Percentiles rank a stretch among this genome's conserved stretches.
phyloP scores from a whole-genome alignment of 139 green algal species.

The Asterochloris sp. region DNA sequence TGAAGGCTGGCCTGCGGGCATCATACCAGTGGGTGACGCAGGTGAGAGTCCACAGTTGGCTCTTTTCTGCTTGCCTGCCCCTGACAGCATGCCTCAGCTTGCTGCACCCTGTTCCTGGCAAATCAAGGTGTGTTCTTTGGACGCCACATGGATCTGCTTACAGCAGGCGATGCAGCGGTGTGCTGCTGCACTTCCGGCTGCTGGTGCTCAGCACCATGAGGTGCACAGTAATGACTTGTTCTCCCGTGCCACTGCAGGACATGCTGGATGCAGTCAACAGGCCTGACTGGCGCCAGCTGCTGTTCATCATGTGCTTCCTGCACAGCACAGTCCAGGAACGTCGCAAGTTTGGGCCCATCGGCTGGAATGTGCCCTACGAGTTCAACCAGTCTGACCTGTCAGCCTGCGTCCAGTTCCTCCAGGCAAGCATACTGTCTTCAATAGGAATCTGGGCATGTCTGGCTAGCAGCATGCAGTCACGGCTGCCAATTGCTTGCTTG shows the following conservation, averaged over 20 bases:
- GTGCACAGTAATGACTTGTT: too few relatives aligned
- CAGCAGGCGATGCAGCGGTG: too few relatives aligned
- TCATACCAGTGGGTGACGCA: conserved; percentile 87
- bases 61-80: not conserved
- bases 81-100: not conserved
- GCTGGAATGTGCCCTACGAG: conserved; percentile 97
- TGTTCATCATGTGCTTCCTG: conserved; percentile 92
- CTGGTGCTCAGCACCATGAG: too few relatives aligned
- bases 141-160: not conserved
- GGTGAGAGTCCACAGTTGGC: conserved; percentile 8
- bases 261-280: conserved; percentile 45
- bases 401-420: conserved; percentile 85
- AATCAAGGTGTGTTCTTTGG: not conserved
- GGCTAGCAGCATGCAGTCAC: not conserved
- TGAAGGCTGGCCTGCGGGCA: conserved; percentile 83
- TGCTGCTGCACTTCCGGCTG: too few relatives aligned
- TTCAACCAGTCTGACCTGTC: conserved; percentile 91
- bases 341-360: conserved; percentile 92
- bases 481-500: too few relatives aligned
- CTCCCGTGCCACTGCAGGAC: conserved; percentile 31
- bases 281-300: conserved; percentile 87
- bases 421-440: conserved; percentile 13
- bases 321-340: conserved; percentile 88
- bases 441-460: not conserved
- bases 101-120: not conserved